Evolutionary conservation across 306 rosid species (phyloP).

Genomic region (Prunus campanulata): DNA sequence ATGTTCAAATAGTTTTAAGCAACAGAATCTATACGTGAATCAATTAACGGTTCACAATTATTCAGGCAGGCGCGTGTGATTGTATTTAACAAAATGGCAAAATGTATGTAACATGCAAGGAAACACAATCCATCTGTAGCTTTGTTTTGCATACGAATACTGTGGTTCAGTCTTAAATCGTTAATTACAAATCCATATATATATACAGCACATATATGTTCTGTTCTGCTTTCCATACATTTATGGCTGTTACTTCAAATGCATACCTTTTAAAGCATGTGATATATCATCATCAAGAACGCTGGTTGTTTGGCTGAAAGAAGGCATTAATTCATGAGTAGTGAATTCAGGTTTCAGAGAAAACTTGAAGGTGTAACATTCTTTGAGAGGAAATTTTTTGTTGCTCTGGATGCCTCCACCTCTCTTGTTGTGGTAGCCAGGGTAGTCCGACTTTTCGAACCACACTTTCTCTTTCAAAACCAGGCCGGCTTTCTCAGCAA

Average conservation of each 20-base stretch:
- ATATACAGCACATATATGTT: too few species aligned
- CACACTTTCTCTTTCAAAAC: constrained; percentile 7
- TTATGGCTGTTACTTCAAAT: too few species aligned
- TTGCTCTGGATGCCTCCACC: constrained; percentile 17
- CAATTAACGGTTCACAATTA: background rate
- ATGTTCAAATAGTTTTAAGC: too few species aligned
- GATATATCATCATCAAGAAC: too few species aligned
- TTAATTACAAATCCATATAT: too few species aligned
- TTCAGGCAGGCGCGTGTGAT: background rate
- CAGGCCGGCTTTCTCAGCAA: constrained; percentile 7
- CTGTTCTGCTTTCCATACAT: too few species aligned
- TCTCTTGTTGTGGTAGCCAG: constrained; percentile 31
- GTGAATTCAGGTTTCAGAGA: background rate
- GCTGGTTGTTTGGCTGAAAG: too few species aligned
- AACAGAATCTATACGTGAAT: background rate
- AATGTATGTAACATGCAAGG: too few species aligned
- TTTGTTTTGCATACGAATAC: too few species aligned
- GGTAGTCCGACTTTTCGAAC: constrained; percentile 5
- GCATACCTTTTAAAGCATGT: background rate
- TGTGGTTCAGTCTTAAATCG: too few species aligned
- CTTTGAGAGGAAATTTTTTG: constrained; percentile 13
- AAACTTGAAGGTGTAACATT: constrained; percentile 24
- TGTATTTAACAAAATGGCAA: too few species aligned
- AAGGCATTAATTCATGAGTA: background rate
- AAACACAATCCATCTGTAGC: too few species aligned